These are phyloP conservation scores for Pleurotus citrinopileatus DNA, from an alignment of 768 basidiomycete genomes.

Conservation along the genomic window DNA sequence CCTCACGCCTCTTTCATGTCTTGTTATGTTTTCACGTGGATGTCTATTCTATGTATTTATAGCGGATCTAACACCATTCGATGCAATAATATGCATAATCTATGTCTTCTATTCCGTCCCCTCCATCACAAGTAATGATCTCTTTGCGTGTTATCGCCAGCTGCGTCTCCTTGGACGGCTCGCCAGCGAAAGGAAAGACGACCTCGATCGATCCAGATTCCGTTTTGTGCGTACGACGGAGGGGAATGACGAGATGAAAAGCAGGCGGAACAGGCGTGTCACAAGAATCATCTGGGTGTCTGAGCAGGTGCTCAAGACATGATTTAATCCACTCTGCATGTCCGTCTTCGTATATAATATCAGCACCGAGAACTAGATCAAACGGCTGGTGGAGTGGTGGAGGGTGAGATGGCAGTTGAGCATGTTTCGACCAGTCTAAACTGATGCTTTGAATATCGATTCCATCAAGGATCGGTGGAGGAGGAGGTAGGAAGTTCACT, in stretches of 20 bases:
- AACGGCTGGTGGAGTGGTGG: slow-evolving; percentile 41
- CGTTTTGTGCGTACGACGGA: slow-evolving; percentile 57
- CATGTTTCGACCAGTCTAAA: slow-evolving; percentile 60
- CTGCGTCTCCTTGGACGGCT: slow-evolving; percentile 12
- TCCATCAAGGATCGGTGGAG: too few species aligned
- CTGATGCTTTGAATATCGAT: slow-evolving; percentile 13
- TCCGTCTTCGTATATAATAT: slow-evolving; percentile 73
- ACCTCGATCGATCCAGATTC: slow-evolving; percentile 61
- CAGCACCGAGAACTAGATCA: slow-evolving; percentile 77
- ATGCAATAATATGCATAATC: neutral
- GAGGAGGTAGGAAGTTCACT: slow-evolving; percentile 44
- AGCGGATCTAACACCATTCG: neutral
- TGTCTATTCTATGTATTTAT: slow-evolving; percentile 7
- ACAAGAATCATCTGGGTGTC: slow-evolving; percentile 18
- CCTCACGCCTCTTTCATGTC: neutral
- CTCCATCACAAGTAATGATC: neutral
- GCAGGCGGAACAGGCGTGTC: neutral
- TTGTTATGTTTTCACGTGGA: neutral
- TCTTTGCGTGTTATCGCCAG: slow-evolving; percentile 56
- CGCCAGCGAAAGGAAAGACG: slow-evolving; percentile 37
- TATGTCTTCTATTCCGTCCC: neutral
- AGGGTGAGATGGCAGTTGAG: neutral
- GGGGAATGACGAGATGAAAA: slow-evolving; percentile 80
- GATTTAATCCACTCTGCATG: slow-evolving; percentile 71
- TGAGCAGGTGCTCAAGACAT: slow-evolving; percentile 53